Conservation (phyloP, 768 basidiomycete genomes). For the Leucocoprinus leucothites region DNA sequence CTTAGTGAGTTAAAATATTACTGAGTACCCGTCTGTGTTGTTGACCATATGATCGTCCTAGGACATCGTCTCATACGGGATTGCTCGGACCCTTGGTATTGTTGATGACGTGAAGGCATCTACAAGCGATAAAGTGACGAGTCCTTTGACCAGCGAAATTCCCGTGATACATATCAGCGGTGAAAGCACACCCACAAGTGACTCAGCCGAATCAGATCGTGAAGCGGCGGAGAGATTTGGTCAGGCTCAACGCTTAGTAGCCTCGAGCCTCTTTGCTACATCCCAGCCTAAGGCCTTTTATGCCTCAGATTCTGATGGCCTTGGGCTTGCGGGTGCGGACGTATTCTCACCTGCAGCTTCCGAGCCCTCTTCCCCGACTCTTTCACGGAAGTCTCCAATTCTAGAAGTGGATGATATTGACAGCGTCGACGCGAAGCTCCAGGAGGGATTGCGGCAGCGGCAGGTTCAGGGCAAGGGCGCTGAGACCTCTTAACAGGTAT, state of each 20-base stretch:
- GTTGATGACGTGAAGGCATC: conserved; percentile 74
- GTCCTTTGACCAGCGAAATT: conserved; percentile 22
- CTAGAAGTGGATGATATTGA: conserved; percentile 17
- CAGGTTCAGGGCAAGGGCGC: neutral
- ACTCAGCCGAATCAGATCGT: conserved; percentile 25
- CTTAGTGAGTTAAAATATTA: conserved; percentile 41
- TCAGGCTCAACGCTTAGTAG: neutral
- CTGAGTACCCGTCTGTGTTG: neutral
- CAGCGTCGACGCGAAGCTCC: conserved; percentile 19
- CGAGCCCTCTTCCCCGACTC: conserved; percentile 60
- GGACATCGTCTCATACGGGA: conserved; percentile 81
- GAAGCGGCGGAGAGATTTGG: conserved; percentile 12
- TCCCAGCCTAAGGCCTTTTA: conserved; percentile 43
- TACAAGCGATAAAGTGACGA: conserved; percentile 55
- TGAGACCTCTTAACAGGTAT: neutral
- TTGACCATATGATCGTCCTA: conserved; percentile 22
- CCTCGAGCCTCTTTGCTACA: neutral
- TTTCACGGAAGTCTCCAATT: conserved; percentile 34
- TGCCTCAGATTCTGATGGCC: conserved; percentile 41
- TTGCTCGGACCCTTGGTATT: conserved; percentile 78
- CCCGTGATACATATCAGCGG: conserved; percentile 32
- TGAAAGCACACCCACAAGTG: conserved; percentile 20
- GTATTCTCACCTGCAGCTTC: conserved; percentile 73
- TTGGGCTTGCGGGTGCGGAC: conserved; percentile 65
- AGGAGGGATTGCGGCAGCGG: conserved; percentile 3